Evolutionary conservation across 805 yeast genomes (phyloP).

Genomic region (Myxozyma geophila): DNA sequence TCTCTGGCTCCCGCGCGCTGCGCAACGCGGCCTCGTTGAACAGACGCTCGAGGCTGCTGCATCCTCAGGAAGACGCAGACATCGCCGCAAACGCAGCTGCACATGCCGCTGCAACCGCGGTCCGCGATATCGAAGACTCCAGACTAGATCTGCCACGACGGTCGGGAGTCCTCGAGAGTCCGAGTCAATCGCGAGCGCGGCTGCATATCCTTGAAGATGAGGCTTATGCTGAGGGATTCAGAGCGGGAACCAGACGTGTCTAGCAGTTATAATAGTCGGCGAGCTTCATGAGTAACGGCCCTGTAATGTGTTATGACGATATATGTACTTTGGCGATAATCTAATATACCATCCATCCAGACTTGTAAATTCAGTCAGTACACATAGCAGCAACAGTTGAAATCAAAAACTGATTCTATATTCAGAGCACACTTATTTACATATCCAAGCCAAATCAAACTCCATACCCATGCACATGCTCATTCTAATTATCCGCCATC

Average conservation of each 20-base stretch:
- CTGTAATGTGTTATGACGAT: too few species aligned
- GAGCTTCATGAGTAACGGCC: too few species aligned
- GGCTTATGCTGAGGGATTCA: conserved; percentile 9
- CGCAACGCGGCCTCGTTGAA: background rate
- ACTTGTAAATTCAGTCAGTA: too few species aligned
- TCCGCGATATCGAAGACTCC: conserved; percentile 6
- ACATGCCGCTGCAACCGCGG: conserved; percentile 7
- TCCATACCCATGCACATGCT: background rate
- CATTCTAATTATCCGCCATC: background rate
- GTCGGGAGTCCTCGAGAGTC: background rate
- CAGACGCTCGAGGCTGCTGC: conserved; percentile 4
- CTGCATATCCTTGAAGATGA: background rate
- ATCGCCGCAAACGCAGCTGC: conserved; percentile 14
- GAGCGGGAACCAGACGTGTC: background rate
- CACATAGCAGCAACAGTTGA: too few species aligned
- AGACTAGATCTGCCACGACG: background rate
- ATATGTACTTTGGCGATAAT: too few species aligned
- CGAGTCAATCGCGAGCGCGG: conserved; percentile 2
- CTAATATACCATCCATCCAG: too few species aligned
- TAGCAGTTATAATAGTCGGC: background rate
- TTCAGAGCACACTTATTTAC: background rate
- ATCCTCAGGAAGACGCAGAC: conserved; percentile 5
- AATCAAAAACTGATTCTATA: too few species aligned
- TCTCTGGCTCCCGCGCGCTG: background rate
- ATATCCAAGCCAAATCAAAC: background rate